These are phyloP conservation scores for Metarhizium sp. DNA, from an alignment of 2,329 filamentous ascomycete species.

Conservation along the genomic window DNA sequence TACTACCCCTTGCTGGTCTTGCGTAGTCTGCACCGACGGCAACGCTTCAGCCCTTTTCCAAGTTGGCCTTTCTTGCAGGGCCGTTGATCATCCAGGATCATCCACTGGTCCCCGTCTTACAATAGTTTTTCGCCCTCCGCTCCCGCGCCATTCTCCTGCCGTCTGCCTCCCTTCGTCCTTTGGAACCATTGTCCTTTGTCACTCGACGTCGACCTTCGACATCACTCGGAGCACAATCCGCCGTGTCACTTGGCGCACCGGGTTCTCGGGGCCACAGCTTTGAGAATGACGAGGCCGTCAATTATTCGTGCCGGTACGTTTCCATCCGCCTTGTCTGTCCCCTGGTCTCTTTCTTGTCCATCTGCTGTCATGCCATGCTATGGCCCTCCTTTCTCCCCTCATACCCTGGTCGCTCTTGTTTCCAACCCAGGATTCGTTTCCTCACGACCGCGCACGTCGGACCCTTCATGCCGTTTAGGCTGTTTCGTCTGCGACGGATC, in stretches of 20 bases:
- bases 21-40: too few relatives aligned
- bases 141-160: too few relatives aligned
- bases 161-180: neutral
- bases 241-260: neutral
- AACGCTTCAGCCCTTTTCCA: too few relatives aligned
- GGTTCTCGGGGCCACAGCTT: neutral
- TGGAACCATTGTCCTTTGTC: neutral
- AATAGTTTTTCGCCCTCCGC: neutral
- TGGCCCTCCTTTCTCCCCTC: neutral
- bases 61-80: too few relatives aligned
- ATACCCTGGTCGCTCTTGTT: slow-evolving; percentile 3
- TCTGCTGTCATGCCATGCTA: neutral
- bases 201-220: neutral
- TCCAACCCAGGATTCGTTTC: slow-evolving; percentile 7
- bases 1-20: too few relatives aligned
- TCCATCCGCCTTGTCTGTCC: slow-evolving; percentile 8
- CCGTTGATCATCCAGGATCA: neutral
- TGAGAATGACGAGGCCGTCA: slow-evolving; percentile 45
- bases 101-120: neutral
- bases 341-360: neutral
- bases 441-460: slow-evolving; percentile 1
- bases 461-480: neutral
- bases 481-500: neutral
- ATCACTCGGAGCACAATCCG: neutral
- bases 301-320: slow-evolving; percentile 54